Conservation (phyloP, 345 rosid genomes). For the Garcia nutans region DNA sequence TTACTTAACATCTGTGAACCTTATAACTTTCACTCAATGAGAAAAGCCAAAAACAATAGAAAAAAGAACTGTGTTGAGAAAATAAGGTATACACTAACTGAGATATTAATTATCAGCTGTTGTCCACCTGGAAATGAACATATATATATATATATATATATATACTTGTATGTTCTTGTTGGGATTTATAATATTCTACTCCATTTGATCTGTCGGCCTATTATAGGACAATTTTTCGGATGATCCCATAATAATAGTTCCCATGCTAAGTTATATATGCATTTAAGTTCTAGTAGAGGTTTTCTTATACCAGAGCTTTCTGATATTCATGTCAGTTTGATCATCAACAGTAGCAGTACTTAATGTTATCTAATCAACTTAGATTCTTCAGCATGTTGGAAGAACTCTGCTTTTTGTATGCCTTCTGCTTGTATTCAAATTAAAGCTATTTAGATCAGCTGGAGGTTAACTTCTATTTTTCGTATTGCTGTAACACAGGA, state of each 20-base stretch:
- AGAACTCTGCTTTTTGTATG: not conserved
- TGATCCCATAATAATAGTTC: not conserved
- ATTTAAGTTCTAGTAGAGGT: not conserved
- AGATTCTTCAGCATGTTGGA: not conserved
- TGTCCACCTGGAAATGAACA: not conserved
- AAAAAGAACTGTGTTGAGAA: not conserved
- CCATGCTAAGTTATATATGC: not conserved
- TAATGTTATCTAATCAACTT: not conserved
- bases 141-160: no score
- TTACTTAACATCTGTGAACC: no score
- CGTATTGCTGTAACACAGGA: conserved; percentile 18
- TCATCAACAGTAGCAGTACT: not conserved
- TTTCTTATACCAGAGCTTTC: not conserved
- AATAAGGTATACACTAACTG: not conserved
- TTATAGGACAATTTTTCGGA: not conserved
- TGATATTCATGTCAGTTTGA: not conserved
- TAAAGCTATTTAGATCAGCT: not conserved
- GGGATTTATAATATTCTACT: not conserved
- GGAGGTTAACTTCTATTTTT: not conserved
- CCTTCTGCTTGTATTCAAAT: not conserved
- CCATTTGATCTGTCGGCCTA: not conserved
- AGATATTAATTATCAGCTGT: not conserved
- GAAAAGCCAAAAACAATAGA: not conserved
- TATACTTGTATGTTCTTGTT: not conserved
- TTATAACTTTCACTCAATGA: not conserved